Evolutionary conservation across 2,329 filamentous ascomycete genomes (phyloP), one percentile per base, ranked within the genome.

Genomic region (Curvularia eragrostidis): DNA sequence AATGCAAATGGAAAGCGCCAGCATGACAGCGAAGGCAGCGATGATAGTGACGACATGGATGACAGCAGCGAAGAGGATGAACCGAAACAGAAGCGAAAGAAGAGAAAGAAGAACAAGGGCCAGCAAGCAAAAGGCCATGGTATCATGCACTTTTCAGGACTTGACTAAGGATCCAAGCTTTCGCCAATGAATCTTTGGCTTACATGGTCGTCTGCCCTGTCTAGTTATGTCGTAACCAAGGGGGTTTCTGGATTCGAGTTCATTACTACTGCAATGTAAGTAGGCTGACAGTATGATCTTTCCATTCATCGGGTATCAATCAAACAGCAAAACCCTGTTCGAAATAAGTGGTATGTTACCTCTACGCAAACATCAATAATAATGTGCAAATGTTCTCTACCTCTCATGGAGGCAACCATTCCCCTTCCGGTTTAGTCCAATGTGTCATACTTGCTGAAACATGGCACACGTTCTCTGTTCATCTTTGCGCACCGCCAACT

Each of bases 31-130:
- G 52, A 58, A 1, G 52, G 42, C 8, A 42, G 26, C 0, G 78
- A 77, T 0, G 81, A 82, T 1, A 81, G 79, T 30, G 77, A 65
- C 13, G 71, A 66, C 6, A 75, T 78, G 8, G 68, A 73, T 13
- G 71, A 75, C 9, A 77, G 78, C 24, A 81, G 79, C 46, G 79
- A 81, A n/a, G 80, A 81, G 1, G 81, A 81, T 28, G 70, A 72
- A 54, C 70, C 66, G n/a, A 68, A 65, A 47, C 71, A 72, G 57
- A 79, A 78, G 69, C 74, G 67, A 71, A 80, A 64, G 74, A 83
- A 72, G 78, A 79, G 62, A 69, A 80, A 72, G 75, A 75, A 64
- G 59, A 68, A 67, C 55, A 76, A 76, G 61, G 72, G 73, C 48
- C 74, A 74, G 55, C 68, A 75, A 51, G 68, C 68, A 19, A 64